phyloP scores from a whole-genome alignment of 2,329 filamentous ascomycete species.

The Diaporthe humulicola region DNA sequence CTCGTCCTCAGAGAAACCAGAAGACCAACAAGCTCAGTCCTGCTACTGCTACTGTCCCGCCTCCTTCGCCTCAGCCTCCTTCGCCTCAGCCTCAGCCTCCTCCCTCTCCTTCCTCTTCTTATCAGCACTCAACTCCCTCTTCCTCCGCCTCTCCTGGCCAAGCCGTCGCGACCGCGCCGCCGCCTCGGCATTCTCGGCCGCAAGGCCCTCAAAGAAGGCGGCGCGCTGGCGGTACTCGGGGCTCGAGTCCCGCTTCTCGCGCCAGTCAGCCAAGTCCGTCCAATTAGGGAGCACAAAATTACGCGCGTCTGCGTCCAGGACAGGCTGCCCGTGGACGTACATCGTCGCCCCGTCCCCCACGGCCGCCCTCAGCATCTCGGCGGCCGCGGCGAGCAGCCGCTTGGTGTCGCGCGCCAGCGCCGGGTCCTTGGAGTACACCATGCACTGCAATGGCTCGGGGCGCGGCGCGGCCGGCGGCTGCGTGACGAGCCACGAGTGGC shows the following conservation, averaged over 20 bases:
- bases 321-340: background rate
- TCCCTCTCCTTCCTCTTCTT: background rate
- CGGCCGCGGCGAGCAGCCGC: background rate
- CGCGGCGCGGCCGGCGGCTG: background rate
- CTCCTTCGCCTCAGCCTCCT: background rate
- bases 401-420: background rate
- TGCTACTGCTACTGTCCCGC: background rate
- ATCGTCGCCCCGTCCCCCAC: background rate
- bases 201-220: background rate
- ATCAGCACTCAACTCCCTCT: background rate
- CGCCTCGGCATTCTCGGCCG: background rate
- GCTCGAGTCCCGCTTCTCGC: background rate
- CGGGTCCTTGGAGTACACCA: background rate
- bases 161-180: background rate
- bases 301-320: background rate
- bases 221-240: background rate
- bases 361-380: background rate
- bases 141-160: background rate
- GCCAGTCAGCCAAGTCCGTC: background rate
- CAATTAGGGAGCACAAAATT: background rate
- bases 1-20: background rate
- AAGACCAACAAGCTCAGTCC: background rate
- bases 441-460: background rate
- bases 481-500: background rate
- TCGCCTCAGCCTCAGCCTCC: background rate